Evolutionary conservation across 2,329 filamentous ascomycete species (phyloP).

Genomic region (Curvularia sp.): DNA sequence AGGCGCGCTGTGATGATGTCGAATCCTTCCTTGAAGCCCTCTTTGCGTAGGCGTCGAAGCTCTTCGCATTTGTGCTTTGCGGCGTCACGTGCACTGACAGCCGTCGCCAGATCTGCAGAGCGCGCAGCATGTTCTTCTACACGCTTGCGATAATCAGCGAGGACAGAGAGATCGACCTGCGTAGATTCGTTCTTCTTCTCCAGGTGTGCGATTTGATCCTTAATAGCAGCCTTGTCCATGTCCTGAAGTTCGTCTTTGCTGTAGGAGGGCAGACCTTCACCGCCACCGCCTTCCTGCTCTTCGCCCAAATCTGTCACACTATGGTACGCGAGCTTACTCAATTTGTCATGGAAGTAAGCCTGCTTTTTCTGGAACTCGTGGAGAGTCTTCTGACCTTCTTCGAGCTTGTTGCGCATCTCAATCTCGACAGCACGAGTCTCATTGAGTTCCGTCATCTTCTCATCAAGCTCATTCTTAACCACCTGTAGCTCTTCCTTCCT

Average conservation of each 20-base stretch:
- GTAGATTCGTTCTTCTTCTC: slow-evolving; percentile 83
- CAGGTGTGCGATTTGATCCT: slow-evolving; percentile 69
- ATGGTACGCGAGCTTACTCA: slow-evolving; percentile 82
- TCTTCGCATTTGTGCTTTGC: slow-evolving; percentile 95
- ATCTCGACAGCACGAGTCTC: slow-evolving; percentile 89
- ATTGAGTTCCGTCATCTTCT: slow-evolving; percentile 85
- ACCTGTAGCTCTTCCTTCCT: slow-evolving; percentile 82
- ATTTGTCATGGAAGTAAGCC: slow-evolving; percentile 88
- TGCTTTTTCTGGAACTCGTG: slow-evolving; percentile 84
- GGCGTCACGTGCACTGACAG: slow-evolving; percentile 78
- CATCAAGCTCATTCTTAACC: slow-evolving; percentile 85
- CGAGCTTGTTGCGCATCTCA: slow-evolving; percentile 97
- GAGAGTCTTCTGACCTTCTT: slow-evolving; percentile 91
- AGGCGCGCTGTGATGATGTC: slow-evolving; percentile 89
- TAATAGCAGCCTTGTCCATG: slow-evolving; percentile 68
- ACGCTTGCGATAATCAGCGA: slow-evolving; percentile 85
- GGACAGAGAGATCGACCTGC: slow-evolving; percentile 84
- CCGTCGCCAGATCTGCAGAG: slow-evolving; percentile 81
- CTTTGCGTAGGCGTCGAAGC: slow-evolving; percentile 84
- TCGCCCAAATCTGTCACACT: slow-evolving; percentile 69
- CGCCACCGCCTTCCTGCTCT: slow-evolving; percentile 58
- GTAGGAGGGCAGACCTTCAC: slow-evolving; percentile 71
- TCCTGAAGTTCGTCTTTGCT: slow-evolving; percentile 73
- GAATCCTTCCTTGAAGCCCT: slow-evolving; percentile 99
- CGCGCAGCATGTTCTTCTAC: slow-evolving; percentile 82